These are phyloP conservation scores for Tremella mesenterica DNA, from an alignment of 768 basidiomycete species.

Conservation along the genomic window DNA sequence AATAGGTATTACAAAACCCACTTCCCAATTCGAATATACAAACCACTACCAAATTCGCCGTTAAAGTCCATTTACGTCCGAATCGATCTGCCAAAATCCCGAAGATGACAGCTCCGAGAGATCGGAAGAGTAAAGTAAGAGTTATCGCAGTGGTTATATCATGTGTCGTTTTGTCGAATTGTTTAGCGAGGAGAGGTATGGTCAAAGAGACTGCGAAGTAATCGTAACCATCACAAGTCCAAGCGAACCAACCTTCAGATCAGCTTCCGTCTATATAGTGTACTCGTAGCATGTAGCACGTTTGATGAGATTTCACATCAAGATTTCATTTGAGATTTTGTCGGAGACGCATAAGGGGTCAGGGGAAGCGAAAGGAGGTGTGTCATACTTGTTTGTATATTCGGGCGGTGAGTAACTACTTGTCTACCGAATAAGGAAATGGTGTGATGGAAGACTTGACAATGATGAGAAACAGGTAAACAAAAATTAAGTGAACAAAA, in stretches of 20 bases:
- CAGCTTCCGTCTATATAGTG: no score
- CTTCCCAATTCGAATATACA: constrained; percentile 65
- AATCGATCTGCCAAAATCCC: constrained; percentile 78
- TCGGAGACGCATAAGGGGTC: background rate
- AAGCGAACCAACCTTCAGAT: constrained; percentile 67
- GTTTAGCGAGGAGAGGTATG: constrained; percentile 33
- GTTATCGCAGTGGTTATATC: constrained; percentile 54
- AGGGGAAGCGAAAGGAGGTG: background rate
- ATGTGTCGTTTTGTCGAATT: constrained; percentile 31
- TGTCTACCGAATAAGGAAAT: no score
- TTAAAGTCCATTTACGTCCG: constrained; percentile 81
- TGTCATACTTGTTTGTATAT: no score
- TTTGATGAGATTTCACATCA: no score
- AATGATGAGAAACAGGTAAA: background rate
- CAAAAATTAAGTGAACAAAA: no score
- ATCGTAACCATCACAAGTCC: constrained; percentile 80
- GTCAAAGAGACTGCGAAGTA: constrained; percentile 60
- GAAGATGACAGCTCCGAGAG: constrained; percentile 58
- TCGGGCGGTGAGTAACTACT: no score
- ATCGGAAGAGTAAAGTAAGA: constrained; percentile 83
- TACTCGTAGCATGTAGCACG: no score
- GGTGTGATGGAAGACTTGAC: no score
- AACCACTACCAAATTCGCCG: constrained; percentile 54
- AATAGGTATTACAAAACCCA: constrained; percentile 69
- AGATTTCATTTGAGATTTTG: no score